These are phyloP conservation scores for Penicilliopsis zonata DNA, from an alignment of 495 filamentous ascomycete genomes.

Conservation along the genomic window DNA sequence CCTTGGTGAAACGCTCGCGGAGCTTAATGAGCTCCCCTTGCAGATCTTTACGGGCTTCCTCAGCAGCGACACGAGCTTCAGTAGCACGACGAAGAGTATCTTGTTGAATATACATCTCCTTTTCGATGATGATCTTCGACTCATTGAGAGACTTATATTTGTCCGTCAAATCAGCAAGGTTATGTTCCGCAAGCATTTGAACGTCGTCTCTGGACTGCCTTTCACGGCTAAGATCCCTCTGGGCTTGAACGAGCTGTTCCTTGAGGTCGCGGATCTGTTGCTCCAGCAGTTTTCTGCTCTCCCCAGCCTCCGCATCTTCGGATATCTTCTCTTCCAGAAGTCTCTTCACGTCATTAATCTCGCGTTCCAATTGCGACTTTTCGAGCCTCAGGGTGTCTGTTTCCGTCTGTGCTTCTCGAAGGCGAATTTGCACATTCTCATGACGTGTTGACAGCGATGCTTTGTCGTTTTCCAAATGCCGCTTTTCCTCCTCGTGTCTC, in stretches of 20 bases:
- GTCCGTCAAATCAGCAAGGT: slow-evolving; percentile 64
- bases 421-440: slow-evolving; percentile 62
- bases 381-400: slow-evolving; percentile 77
- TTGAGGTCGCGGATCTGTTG: slow-evolving; percentile 82
- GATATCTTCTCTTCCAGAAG: slow-evolving; percentile 79
- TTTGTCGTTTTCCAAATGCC: slow-evolving; percentile 63
- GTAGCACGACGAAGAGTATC: slow-evolving; percentile 82
- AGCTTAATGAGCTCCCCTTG: slow-evolving; percentile 75
- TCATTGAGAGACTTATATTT: slow-evolving; percentile 86
- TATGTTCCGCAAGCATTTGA: slow-evolving; percentile 82
- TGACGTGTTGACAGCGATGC: slow-evolving; percentile 56
- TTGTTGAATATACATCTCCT: slow-evolving; percentile 96
- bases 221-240: slow-evolving; percentile 82
- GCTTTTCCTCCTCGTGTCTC: slow-evolving; percentile 66
- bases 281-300: slow-evolving; percentile 78
- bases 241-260: slow-evolving; percentile 66
- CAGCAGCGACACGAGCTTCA: slow-evolving; percentile 64
- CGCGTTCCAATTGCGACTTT: slow-evolving; percentile 69
- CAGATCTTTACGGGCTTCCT: slow-evolving; percentile 79
- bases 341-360: slow-evolving; percentile 77
- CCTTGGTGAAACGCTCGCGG: slow-evolving; percentile 67
- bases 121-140: slow-evolving; percentile 93
- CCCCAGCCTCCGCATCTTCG: slow-evolving; percentile 75
- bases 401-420: slow-evolving; percentile 80
- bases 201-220: slow-evolving; percentile 95